phyloP scores from a whole-genome alignment of 345 rosid species.

The Lepidium aucheri region DNA sequence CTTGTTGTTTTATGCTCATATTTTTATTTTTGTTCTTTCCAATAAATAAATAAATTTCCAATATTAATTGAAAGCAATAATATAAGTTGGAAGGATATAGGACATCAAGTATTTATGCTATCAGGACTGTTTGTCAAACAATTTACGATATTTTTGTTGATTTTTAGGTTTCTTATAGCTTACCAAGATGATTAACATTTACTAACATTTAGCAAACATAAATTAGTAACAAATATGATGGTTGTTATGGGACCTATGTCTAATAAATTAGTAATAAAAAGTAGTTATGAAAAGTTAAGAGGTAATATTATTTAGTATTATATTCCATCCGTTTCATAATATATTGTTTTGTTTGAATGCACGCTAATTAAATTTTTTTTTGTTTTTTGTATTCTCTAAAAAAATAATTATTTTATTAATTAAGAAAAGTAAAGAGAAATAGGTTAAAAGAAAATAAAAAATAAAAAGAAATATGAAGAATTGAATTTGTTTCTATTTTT shows the following conservation, averaged over 20 bases:
- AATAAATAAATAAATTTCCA: neutral
- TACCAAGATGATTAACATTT: neutral
- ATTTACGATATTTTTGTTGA: conserved; percentile 19
- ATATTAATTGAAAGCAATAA: neutral
- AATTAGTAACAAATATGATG: neutral
- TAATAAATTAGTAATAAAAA: neutral
- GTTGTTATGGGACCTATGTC: neutral
- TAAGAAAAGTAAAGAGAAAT: no score
- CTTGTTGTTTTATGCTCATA: conserved; percentile 7
- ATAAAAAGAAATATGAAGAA: no score
- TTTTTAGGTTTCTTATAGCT: neutral
- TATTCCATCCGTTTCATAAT: no score
- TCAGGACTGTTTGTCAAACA: conserved; percentile 13
- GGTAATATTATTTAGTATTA: no score
- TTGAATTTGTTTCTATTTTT: no score
- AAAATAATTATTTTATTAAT: no score
- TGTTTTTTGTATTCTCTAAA: no score
- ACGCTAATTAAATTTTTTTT: no score
- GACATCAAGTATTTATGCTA: conserved; percentile 22
- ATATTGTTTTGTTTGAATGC: no score
- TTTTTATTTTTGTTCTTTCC: neutral
- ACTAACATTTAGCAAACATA: no score
- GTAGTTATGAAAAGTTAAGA: no score
- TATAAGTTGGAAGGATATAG: conserved; percentile 17
- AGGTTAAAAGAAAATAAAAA: no score